Evolutionary conservation across 805 yeast genomes (phyloP).

Genomic region (Pichia insulana): DNA sequence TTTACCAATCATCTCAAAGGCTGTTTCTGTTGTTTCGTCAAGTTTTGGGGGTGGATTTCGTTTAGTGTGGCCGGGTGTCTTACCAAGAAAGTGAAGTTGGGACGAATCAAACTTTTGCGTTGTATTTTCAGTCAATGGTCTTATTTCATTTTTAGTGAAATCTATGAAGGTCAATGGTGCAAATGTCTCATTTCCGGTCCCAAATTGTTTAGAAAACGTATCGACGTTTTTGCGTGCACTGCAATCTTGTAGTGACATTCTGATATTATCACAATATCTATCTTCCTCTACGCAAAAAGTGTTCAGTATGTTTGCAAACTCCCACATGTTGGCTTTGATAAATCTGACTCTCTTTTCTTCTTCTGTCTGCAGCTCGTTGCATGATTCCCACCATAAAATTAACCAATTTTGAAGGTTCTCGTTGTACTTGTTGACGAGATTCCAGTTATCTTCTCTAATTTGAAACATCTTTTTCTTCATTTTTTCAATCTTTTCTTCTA

Average conservation of each 20-base stretch:
- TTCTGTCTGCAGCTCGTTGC: slow-evolving; percentile 53
- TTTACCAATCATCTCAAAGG: slow-evolving; percentile 22
- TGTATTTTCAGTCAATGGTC: slow-evolving; percentile 2
- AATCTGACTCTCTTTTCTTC: slow-evolving; percentile 69
- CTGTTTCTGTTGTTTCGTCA: slow-evolving; percentile 20
- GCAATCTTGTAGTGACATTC: slow-evolving; percentile 60
- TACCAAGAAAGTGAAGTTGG: slow-evolving; percentile 15
- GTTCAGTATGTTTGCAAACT: slow-evolving; percentile 65
- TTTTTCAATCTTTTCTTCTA: slow-evolving; percentile 46
- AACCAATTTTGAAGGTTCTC: slow-evolving; percentile 57
- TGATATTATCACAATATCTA: slow-evolving; percentile 61
- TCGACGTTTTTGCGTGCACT: slow-evolving; percentile 52
- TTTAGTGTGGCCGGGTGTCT: slow-evolving; percentile 4
- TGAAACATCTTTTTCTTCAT: slow-evolving; percentile 34
- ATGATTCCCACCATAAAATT: slow-evolving; percentile 60
- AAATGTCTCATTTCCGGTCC: slow-evolving; percentile 57
- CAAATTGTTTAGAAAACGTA: slow-evolving; percentile 42
- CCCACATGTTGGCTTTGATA: slow-evolving; percentile 67
- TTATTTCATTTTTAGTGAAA: slow-evolving; percentile 30
- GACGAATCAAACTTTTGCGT: slow-evolving; percentile 10
- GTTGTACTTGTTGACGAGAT: slow-evolving; percentile 42
- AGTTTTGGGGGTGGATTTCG: slow-evolving; percentile 24
- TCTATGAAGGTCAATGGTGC: slow-evolving; percentile 59
- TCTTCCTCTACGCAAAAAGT: slow-evolving; percentile 73
- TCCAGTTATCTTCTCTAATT: slow-evolving; percentile 49